Evolutionary conservation across 225 moss, liverwort and hornwort species (phyloP), one percentile per base, ranked within the genome.

Genomic region (Pleurozium schreberi): DNA sequence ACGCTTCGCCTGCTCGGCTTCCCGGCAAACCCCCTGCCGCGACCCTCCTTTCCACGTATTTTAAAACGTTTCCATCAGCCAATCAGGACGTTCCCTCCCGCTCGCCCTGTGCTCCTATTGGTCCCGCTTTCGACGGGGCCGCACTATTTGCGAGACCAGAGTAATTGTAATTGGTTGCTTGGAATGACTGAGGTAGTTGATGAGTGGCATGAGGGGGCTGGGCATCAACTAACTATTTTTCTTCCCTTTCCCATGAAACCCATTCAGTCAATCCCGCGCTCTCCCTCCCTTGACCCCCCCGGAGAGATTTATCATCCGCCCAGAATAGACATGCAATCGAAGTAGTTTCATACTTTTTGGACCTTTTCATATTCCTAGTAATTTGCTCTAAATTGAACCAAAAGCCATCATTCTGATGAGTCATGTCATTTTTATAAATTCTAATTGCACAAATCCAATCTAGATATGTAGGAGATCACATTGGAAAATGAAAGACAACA

Each of bases 141-240:
- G 12, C 11, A 10, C 82, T 59, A 92, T 85, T 92, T 85, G 4
- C 18, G 9, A 4, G 45, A 4, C 59, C 36, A 10, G 65, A 25
- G 66, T 90, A 92, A 73, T 86, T 90, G 25, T 1, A 8, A 6
- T 26, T 15, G 45, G 70, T 36, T 7, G 14, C 34, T 50, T 75
- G 52, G 61, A 70, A 69, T 43, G 88, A 76, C 84, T 20, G 88
- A 86, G 83, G 45, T 43, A 26, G 88, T 89, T 89, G 87, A 26
- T 19, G 86, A 53, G 64, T 16, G 36, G 64, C 60, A 8, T 62
- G 82, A 18, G 69, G 36, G 13, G 11, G 66, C 82, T 79, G 66
- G 50, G 58, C 88, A 21, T 64, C 90, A 92, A 92, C 92, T 82
- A 92, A 92, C 92, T 92, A 90, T 89, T 90, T 92, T 90, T 75